Base-by-base conservation (phyloP, 2,329 filamentous ascomycete genomes). In the Mariannaea elegans region DNA sequence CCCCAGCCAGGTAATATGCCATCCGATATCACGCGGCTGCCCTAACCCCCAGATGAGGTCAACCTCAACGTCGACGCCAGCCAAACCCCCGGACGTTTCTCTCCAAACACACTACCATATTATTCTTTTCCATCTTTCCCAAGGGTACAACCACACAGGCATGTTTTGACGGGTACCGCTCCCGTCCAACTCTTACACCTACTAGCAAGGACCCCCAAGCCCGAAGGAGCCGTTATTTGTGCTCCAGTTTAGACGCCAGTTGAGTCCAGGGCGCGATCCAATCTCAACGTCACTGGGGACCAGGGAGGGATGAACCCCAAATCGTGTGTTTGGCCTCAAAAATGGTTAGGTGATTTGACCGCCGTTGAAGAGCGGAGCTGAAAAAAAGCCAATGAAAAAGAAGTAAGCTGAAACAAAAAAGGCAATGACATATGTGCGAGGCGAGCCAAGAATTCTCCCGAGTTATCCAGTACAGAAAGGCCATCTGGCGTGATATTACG, bases 271-370 rank as follows among this genome's bases (percentile, higher is more conserved):
- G 50, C 50, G 41, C 41, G 50, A 46, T 54, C 50, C 50, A 54
- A 56, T 56, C 54, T 56, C 54, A 56, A 56, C 54, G 54, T 56
- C 54, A 50, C 38, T 32, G 29, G 46, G 50, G 34, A 41, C 50
- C 29, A 14, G 41, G 50, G 42, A 27, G 24, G 24, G 24, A 27
- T 27, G 24, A 27, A 27, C 24, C 24, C 24, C 24, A 27, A 27
- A 27, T 27, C 24, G 24, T 27, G 24, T 9, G 24, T 27, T 27
- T 27, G 24, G 24, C 24, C 24, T 27, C 24, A 27, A 27, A 27
- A 27, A 27, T 27, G 24, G 24, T 6, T 27, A 6, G 24, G 24
- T 27, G 24, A 9, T 27, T 27, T 9, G 24, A 34, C 32, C 32
- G 7, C 32, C 32, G 32, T 14, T 10, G 10, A 13, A 13, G 36